Percentiles rank a stretch among this genome's conserved stretches.
These are phyloP conservation scores for Hypoxylon sp. DNA, from an alignment of 2,329 filamentous ascomycete genomes.

Conservation along the genomic window DNA sequence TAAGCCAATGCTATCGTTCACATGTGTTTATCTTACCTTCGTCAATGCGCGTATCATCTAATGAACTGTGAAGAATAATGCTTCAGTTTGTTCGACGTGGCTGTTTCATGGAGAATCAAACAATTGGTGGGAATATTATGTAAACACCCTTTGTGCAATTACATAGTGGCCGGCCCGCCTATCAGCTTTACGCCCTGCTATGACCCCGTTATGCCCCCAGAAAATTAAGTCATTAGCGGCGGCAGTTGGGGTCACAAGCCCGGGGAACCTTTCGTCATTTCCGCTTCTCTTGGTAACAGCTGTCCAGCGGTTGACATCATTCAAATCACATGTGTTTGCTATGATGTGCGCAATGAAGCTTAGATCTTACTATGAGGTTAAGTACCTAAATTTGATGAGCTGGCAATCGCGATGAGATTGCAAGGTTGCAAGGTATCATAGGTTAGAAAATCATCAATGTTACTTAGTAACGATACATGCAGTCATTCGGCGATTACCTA, in stretches of 20 bases:
- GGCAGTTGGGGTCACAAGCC: slow-evolving; percentile 29
- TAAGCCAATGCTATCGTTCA: slow-evolving; percentile 9
- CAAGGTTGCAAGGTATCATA: slow-evolving; percentile 6
- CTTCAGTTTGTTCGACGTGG: slow-evolving; percentile 1
- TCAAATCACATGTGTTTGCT: slow-evolving; percentile 19
- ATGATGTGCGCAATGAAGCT: slow-evolving; percentile 24
- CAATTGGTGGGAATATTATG: slow-evolving; percentile 19
- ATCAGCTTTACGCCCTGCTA: background rate
- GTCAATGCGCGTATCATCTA: slow-evolving; percentile 23
- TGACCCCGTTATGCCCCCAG: slow-evolving; percentile 1
- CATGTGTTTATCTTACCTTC: background rate
- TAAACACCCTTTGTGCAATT: slow-evolving; percentile 12
- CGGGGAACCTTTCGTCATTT: slow-evolving; percentile 34
- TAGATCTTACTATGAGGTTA: slow-evolving; percentile 16
- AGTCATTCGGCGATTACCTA: slow-evolving; percentile 33
- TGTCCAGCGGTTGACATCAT: slow-evolving; percentile 37
- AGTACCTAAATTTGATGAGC: background rate
- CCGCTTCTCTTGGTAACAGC: slow-evolving; percentile 26
- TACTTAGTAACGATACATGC: slow-evolving; percentile 33
- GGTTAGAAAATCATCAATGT: slow-evolving; percentile 1
- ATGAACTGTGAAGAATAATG: slow-evolving; percentile 5
- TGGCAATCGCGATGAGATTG: slow-evolving; percentile 10
- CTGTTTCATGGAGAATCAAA: slow-evolving; percentile 6
- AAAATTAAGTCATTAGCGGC: slow-evolving; percentile 27
- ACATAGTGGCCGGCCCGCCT: background rate